A percentile compares a stretch with the other conserved stretches of the same genome.
Evolutionary conservation across 2,329 filamentous ascomycete species (phyloP).

Genomic region (Sporothrix luriei): DNA sequence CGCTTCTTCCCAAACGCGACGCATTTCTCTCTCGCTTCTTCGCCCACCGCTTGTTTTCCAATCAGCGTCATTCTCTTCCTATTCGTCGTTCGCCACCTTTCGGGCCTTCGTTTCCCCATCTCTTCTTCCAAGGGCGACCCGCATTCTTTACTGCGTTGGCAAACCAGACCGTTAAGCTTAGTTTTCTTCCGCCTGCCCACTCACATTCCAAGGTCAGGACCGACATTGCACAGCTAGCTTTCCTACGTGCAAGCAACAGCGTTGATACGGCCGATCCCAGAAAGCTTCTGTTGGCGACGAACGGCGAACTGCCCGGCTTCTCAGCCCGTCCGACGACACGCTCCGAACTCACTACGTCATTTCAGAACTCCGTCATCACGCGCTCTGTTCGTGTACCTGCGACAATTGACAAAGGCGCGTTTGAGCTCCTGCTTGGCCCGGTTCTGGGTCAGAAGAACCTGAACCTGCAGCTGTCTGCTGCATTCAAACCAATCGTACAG

Average conservation of each 20-base stretch:
- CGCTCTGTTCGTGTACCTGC: conserved; percentile 7
- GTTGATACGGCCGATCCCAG: conserved; percentile 1
- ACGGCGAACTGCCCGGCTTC: background rate
- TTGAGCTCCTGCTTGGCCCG: background rate
- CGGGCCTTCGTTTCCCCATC: background rate
- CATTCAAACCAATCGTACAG: background rate
- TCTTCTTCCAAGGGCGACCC: conserved; percentile 9
- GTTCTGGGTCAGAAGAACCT: background rate
- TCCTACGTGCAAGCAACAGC: background rate
- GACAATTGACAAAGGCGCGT: conserved; percentile 7
- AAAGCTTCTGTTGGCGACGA: background rate
- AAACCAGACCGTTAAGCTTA: conserved; percentile 14
- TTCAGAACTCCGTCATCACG: conserved; percentile 1
- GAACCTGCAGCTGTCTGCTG: conserved; percentile 15
- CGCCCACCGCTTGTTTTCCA: background rate
- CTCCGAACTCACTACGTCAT: background rate
- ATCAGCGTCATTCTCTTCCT: conserved; percentile 6
- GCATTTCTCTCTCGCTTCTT: background rate
- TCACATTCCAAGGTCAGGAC: background rate
- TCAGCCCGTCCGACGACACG: background rate
- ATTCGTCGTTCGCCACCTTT: conserved; percentile 1
- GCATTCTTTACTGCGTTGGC: conserved; percentile 19
- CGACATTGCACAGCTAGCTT: background rate
- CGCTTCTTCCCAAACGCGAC: conserved; percentile 2
- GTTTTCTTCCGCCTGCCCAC: background rate